These are phyloP conservation scores for Scedosporium dehoogii DNA, from an alignment of 2,329 filamentous ascomycete genomes.

Conservation along the genomic window DNA sequence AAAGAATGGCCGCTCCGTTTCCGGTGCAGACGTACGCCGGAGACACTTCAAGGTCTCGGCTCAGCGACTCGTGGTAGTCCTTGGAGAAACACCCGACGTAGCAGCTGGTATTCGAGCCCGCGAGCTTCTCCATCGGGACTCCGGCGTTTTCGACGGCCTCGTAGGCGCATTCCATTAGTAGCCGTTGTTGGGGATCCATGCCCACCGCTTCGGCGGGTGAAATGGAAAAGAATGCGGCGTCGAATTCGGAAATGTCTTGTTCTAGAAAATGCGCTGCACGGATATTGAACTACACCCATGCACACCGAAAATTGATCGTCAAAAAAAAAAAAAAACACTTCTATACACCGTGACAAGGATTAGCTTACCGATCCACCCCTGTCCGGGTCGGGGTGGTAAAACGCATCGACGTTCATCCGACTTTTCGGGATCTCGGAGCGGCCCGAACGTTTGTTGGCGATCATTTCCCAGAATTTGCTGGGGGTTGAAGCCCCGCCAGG, in stretches of 20 bases:
- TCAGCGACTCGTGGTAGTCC: slow-evolving; percentile 6
- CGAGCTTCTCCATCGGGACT: background rate
- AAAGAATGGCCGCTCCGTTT: slow-evolving; percentile 8
- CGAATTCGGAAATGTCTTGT: slow-evolving; percentile 15
- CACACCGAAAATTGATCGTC: too few species aligned
- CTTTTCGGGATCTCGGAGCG: slow-evolving; percentile 29
- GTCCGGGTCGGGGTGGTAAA: slow-evolving; percentile 20
- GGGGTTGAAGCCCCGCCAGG: slow-evolving; percentile 30
- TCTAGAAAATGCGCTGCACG: background rate
- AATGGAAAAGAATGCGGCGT: slow-evolving; percentile 22
- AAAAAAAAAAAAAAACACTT: too few species aligned
- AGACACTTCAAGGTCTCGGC: slow-evolving; percentile 5
- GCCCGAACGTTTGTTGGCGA: slow-evolving; percentile 18
- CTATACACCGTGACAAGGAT: too few species aligned
- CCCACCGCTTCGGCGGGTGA: slow-evolving; percentile 12
- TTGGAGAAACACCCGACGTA: slow-evolving; percentile 10
- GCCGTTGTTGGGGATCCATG: slow-evolving; percentile 22
- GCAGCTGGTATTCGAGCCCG: slow-evolving; percentile 6
- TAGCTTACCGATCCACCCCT: slow-evolving; percentile 3
- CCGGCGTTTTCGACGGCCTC: slow-evolving; percentile 11
- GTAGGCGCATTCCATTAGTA: slow-evolving; percentile 18
- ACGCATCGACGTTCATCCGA: slow-evolving; percentile 32
- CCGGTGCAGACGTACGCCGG: slow-evolving; percentile 10
- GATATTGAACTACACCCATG: background rate
- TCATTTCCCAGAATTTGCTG: slow-evolving; percentile 32